These are phyloP conservation scores for Globisporangium alternatum DNA, from an alignment of 352 stramenopile species.

Conservation along the genomic window DNA sequence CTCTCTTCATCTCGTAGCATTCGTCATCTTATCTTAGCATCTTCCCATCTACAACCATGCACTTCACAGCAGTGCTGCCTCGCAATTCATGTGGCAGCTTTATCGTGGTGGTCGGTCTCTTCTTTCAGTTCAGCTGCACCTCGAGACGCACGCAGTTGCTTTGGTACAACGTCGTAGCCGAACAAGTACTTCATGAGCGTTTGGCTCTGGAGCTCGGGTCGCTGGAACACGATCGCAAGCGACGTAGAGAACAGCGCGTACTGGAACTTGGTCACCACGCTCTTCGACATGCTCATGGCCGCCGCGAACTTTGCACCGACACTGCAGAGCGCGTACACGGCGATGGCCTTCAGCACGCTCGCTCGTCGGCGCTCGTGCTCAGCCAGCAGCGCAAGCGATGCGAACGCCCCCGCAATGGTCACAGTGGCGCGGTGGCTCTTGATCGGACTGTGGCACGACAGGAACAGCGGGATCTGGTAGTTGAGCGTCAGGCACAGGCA, in stretches of 20 bases:
- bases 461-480: conserved; percentile 52
- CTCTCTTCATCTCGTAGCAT: too few relatives aligned
- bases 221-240: conserved; percentile 47
- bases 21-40: not conserved
- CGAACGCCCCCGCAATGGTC: conserved; percentile 34
- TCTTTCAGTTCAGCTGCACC: not conserved
- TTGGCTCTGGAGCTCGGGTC: conserved; percentile 37
- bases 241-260: conserved; percentile 36
- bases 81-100: not conserved
- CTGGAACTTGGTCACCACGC: conserved; percentile 29
- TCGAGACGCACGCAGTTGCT: not conserved
- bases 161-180: conserved; percentile 28
- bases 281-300: conserved; percentile 18
- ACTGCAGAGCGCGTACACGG: conserved; percentile 46
- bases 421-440: conserved; percentile 31
- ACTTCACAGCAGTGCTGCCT: not conserved
- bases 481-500: conserved; percentile 55
- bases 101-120: not conserved
- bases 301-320: conserved; percentile 27
- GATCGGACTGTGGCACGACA: conserved; percentile 47
- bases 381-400: conserved; percentile 39
- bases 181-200: conserved; percentile 54
- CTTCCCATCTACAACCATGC: not conserved
- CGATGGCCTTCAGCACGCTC: conserved; percentile 55
- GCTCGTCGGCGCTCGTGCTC: conserved; percentile 53